Evolutionary conservation across 2,329 filamentous ascomycete genomes (phyloP).

Genomic region (Trichoderma harzianum): DNA sequence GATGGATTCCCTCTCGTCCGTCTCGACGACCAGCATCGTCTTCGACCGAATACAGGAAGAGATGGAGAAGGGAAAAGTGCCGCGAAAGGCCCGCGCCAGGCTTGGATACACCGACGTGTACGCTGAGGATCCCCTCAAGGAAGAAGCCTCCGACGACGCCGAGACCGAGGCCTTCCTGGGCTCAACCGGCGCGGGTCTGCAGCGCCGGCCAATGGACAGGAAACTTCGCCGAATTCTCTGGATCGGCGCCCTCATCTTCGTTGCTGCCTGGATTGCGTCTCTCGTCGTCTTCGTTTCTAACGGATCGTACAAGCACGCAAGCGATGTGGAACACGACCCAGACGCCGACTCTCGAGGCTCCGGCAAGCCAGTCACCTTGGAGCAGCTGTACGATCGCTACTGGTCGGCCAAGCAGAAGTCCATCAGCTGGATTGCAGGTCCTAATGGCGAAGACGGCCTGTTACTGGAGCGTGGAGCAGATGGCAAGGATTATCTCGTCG

Average conservation of each 20-base stretch:
- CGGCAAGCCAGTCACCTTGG: slow-evolving; percentile 69
- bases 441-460: slow-evolving; percentile 76
- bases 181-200: slow-evolving; percentile 30
- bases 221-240: slow-evolving; percentile 61
- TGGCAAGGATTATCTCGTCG: slow-evolving; percentile 72
- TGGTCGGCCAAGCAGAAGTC: slow-evolving; percentile 63
- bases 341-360: slow-evolving; percentile 60
- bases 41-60: slow-evolving; percentile 71
- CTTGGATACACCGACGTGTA: slow-evolving; percentile 35
- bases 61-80: slow-evolving; percentile 32
- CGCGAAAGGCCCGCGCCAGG: slow-evolving; percentile 21
- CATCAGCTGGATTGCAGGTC: slow-evolving; percentile 74
- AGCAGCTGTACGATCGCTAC: slow-evolving; percentile 63
- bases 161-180: slow-evolving; percentile 55
- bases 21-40: slow-evolving; percentile 79
- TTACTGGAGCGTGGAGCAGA: slow-evolving; percentile 67
- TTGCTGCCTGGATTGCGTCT: slow-evolving; percentile 66
- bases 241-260: slow-evolving; percentile 57
- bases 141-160: slow-evolving; percentile 31
- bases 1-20: slow-evolving; percentile 64
- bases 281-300: slow-evolving; percentile 63
- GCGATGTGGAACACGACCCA: slow-evolving; percentile 63
- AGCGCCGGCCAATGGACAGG: slow-evolving; percentile 59
- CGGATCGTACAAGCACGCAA: slow-evolving; percentile 63
- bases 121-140: slow-evolving; percentile 34